A percentile compares a stretch with the other conserved stretches of the same genome.
Conservation (phyloP, 768 basidiomycete genomes). For the Guyanaporus albipodus region DNA sequence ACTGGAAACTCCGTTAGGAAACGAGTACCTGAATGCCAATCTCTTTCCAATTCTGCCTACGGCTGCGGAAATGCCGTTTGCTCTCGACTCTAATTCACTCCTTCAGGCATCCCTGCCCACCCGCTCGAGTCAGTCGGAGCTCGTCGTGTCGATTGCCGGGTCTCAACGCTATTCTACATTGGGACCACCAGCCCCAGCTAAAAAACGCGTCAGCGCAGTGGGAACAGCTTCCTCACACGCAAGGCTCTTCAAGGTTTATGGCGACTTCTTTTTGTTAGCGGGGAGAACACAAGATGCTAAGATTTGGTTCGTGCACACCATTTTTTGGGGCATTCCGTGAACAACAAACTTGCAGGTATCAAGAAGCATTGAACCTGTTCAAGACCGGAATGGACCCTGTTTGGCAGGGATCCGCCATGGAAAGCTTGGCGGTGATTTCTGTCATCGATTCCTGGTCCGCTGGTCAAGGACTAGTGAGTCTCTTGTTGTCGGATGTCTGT, state of each 20-base stretch:
- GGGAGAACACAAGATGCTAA: slow-evolving; percentile 82
- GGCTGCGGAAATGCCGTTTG: slow-evolving; percentile 54
- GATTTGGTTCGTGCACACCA: slow-evolving; percentile 56
- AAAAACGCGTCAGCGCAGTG: slow-evolving; percentile 61
- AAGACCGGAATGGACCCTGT: slow-evolving; percentile 69
- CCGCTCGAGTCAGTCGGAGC: slow-evolving; percentile 55
- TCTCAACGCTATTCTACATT: slow-evolving; percentile 51
- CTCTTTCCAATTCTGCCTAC: slow-evolving; percentile 62
- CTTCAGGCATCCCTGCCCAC: slow-evolving; percentile 44
- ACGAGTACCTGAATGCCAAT: slow-evolving; percentile 76
- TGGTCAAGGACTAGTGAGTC: slow-evolving; percentile 66
- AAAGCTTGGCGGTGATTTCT: slow-evolving; percentile 76
- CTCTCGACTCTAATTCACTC: slow-evolving; percentile 45
- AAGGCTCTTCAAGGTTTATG: slow-evolving; percentile 81
- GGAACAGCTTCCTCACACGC: slow-evolving; percentile 78
- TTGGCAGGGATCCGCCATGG: slow-evolving; percentile 88
- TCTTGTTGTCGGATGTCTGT: background rate
- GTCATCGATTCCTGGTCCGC: slow-evolving; percentile 83
- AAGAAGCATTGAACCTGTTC: slow-evolving; percentile 77
- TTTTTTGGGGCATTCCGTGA: slow-evolving; percentile 7
- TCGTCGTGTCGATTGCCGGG: slow-evolving; percentile 25
- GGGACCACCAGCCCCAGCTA: slow-evolving; percentile 37
- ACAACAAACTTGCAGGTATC: slow-evolving; percentile 56
- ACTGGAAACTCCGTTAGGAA: slow-evolving; percentile 79
- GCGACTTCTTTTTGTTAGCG: slow-evolving; percentile 82